Evolutionary conservation across 2,329 filamentous ascomycete genomes (phyloP).

Genomic region (Colletotrichum sp.): DNA sequence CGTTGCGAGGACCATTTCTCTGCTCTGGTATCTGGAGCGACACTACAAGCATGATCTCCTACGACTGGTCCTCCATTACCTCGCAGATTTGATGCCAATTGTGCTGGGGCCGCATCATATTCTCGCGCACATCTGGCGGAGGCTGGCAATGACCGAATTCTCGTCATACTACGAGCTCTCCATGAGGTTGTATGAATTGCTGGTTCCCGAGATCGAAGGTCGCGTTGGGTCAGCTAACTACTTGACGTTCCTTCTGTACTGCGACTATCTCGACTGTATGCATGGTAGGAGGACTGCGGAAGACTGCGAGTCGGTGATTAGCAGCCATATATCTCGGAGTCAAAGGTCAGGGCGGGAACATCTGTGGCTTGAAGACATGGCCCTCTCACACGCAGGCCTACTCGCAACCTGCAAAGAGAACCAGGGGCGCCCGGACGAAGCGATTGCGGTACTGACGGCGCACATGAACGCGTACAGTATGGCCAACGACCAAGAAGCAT

Average conservation of each 20-base stretch:
- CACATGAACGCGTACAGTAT: conserved; percentile 33
- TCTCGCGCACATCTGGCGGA: conserved; percentile 35
- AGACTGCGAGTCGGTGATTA: conserved; percentile 33
- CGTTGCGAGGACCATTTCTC: conserved; percentile 34
- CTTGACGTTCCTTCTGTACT: conserved; percentile 36
- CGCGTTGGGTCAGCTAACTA: conserved; percentile 35
- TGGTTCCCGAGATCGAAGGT: conserved; percentile 35
- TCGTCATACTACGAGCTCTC: conserved; percentile 38
- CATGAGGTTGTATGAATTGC: conserved; percentile 32
- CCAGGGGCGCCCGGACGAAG: conserved; percentile 33
- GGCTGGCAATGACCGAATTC: conserved; percentile 33
- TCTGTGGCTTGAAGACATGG: conserved; percentile 35
- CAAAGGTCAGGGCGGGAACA: conserved; percentile 33
- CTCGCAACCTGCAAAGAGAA: conserved; percentile 32
- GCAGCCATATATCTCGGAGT: conserved; percentile 30
- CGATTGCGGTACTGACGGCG: conserved; percentile 30
- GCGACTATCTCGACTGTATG: conserved; percentile 38
- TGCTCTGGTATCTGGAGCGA: conserved; percentile 39
- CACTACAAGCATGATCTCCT: conserved; percentile 37
- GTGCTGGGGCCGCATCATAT: conserved; percentile 33
- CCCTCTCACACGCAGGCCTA: conserved; percentile 33
- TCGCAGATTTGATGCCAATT: conserved; percentile 32
- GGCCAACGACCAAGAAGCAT: conserved; percentile 34
- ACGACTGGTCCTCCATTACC: conserved; percentile 35
- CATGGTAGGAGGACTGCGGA: conserved; percentile 28